phyloP scores from a whole-genome alignment of 768 basidiomycete species.

The Boletus subparvulus region DNA sequence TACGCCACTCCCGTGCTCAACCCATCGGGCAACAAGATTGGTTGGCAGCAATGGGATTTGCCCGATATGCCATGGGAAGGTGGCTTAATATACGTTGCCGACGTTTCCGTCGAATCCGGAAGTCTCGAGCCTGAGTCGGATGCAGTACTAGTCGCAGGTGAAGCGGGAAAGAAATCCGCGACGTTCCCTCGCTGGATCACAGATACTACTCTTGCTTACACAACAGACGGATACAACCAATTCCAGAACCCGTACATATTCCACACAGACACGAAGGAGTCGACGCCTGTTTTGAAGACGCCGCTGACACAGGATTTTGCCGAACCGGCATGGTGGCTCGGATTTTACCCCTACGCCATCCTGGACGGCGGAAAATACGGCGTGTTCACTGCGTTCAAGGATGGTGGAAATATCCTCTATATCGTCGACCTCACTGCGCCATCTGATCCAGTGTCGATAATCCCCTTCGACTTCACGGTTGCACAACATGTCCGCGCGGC shows the following conservation, averaged over 20 bases:
- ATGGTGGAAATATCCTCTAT: slow-evolving; percentile 35
- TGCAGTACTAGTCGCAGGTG: slow-evolving; percentile 46
- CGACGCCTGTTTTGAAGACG: slow-evolving; percentile 26
- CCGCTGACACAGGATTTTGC: slow-evolving; percentile 23
- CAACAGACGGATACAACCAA: slow-evolving; percentile 56
- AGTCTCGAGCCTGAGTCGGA: slow-evolving; percentile 26
- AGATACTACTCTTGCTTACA: slow-evolving; percentile 55
- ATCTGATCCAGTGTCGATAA: not conserved
- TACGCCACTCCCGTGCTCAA: slow-evolving; percentile 59
- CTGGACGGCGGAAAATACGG: slow-evolving; percentile 23
- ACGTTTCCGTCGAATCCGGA: slow-evolving; percentile 24
- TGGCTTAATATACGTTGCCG: slow-evolving; percentile 49
- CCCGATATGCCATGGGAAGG: slow-evolving; percentile 72
- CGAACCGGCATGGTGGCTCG: slow-evolving; percentile 17
- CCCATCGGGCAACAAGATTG: slow-evolving; percentile 51
- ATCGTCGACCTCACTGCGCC: slow-evolving; percentile 22
- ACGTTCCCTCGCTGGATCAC: slow-evolving; percentile 40
- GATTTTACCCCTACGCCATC: slow-evolving; percentile 19
- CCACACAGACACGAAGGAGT: slow-evolving; percentile 28
- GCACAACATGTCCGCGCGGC: slow-evolving; percentile 13
- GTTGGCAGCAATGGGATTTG: slow-evolving; percentile 64
- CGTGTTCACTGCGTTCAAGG: slow-evolving; percentile 32
- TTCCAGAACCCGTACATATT: slow-evolving; percentile 49
- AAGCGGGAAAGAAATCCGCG: slow-evolving; percentile 36
- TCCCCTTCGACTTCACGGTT: slow-evolving; percentile 5